These are phyloP conservation scores for Arctostaphylos glauca DNA, from an alignment of 148 eudicot genomes.

Conservation along the genomic window DNA sequence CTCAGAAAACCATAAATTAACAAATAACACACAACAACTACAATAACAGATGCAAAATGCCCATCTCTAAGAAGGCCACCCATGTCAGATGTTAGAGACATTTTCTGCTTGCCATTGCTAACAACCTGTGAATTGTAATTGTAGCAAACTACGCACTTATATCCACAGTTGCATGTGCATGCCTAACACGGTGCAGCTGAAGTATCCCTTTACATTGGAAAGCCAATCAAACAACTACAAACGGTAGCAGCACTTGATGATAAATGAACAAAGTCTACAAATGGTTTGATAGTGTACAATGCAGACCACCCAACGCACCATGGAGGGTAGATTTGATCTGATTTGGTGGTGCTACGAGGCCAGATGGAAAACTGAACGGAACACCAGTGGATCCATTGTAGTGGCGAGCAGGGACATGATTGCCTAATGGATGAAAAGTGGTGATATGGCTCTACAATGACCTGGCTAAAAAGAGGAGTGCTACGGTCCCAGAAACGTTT, in stretches of 20 bases:
- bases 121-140: not conserved
- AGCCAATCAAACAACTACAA: not conserved
- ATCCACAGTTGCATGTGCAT: not conserved
- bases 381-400: not conserved
- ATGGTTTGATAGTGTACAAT: not conserved
- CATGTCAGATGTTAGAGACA: not conserved
- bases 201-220: not conserved
- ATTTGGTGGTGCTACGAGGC: not conserved
- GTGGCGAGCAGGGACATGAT: not conserved
- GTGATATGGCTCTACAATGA: not conserved
- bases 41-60: not conserved
- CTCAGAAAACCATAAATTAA: not conserved
- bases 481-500: too few species aligned
- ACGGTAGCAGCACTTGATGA: conserved; percentile 5
- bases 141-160: not conserved
- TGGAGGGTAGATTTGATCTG: not conserved
- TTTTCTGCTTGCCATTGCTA: not conserved
- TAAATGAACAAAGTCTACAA: not conserved
- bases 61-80: not conserved
- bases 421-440: not conserved
- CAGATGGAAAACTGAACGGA: not conserved
- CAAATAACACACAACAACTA: not conserved
- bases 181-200: not conserved
- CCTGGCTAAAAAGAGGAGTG: not conserved
- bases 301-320: not conserved